Evolutionary conservation across 352 stramenopile genomes (phyloP), one percentile per base, ranked within the genome.

Genomic region (Pythium chondricola): DNA sequence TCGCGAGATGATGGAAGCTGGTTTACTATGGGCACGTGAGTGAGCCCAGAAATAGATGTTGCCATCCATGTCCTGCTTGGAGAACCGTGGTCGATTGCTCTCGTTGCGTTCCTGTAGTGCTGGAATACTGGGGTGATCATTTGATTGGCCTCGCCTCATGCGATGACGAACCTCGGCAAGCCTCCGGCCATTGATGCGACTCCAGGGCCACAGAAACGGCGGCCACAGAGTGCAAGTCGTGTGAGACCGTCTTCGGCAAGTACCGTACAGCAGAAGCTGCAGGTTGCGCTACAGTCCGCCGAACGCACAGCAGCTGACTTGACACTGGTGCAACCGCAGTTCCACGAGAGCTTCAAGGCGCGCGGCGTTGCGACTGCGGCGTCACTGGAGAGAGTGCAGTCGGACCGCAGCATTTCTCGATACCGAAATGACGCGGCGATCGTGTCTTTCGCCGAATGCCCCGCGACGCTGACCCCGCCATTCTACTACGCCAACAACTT

Each of bases 401-500:
- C 29, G 1, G 70, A 75, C 8, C 56, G 67, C 27, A 65, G 58
- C 2, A 50, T 75, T 11, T 69, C 54, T 48, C 60, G 78, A 0
- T 90, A 90, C 54, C 71, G 74, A 0, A 69, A 61, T 24, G 51
- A 83, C 16, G 78, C 69, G 0, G 63, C 69, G 2, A 66, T 79
- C 11, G 65, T 86, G 16, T 90, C 78, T n/a, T 88, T 83, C 42
- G 55, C 55, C 2, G 78, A 90, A 14, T 43, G 58, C 4, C 38
- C 60, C 13, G 35, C 54, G 3, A 30, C 45, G 14, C 44, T 42
- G 17, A 14, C 53, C 10, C 4, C 44, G 3, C 43, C 52, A 4
- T 87, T 90, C 30, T 53, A 53, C 11, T 90, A 90, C 52, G 50
- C 75, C 16, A 48, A 48, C 18, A 84, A 71, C 50, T 83, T 90